These are phyloP conservation scores for Rhizophora apiculata DNA, from an alignment of 345 rosid species.

Conservation along the genomic window DNA sequence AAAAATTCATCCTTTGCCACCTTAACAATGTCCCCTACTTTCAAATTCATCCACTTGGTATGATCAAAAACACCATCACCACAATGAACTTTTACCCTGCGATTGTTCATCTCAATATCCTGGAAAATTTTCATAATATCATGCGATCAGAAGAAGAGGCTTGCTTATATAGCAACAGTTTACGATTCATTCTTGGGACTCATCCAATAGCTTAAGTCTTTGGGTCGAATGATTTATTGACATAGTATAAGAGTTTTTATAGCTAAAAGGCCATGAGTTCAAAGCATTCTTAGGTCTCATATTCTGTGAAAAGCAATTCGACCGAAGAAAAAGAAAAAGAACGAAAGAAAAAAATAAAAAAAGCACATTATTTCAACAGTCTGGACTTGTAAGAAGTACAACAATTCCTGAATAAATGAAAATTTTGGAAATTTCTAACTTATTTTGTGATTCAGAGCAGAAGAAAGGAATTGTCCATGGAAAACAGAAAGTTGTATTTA, in stretches of 20 bases:
- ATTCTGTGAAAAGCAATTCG: too few relatives aligned
- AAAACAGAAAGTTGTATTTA: conserved; percentile 8
- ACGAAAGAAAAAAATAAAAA: too few relatives aligned
- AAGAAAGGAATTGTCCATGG: neutral
- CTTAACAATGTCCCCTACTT: conserved; percentile 81
- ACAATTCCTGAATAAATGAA: too few relatives aligned
- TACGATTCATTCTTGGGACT: too few relatives aligned
- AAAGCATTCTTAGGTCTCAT: too few relatives aligned
- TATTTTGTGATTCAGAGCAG: neutral
- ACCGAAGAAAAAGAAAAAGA: too few relatives aligned
- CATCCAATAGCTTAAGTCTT: too few relatives aligned
- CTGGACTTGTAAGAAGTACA: too few relatives aligned
- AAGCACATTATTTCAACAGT: too few relatives aligned
- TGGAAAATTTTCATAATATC: conserved; percentile 21
- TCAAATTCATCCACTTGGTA: conserved; percentile 74
- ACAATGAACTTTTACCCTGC: conserved; percentile 59
- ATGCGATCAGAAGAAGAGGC: neutral
- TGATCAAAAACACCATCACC: conserved; percentile 59
- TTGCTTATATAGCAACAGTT: neutral
- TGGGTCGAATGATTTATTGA: too few relatives aligned
- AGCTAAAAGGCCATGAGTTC: too few relatives aligned
- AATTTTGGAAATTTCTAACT: neutral
- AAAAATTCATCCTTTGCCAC: conserved; percentile 94
- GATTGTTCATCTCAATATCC: conserved; percentile 75
- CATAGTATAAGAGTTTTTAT: too few relatives aligned